Evolutionary conservation across 2,329 filamentous ascomycete genomes (phyloP).

Genomic region (Colletotrichum tamarilloi): DNA sequence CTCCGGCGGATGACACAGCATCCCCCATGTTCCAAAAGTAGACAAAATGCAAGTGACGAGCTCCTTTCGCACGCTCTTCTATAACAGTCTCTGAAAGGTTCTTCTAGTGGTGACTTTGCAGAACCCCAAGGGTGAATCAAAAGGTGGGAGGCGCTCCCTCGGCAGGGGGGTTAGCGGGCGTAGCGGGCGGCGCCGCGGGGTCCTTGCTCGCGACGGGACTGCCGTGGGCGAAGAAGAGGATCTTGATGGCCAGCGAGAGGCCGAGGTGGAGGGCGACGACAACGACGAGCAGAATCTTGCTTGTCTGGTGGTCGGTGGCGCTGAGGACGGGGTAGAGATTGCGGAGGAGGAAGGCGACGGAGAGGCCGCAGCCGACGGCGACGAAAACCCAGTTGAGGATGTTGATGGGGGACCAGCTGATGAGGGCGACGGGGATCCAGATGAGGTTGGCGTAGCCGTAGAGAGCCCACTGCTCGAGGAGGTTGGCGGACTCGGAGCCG

Average conservation of each 20-base stretch:
- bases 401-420: conserved; percentile 88
- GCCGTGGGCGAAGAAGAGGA: conserved; percentile 91
- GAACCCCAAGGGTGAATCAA: background rate
- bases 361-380: conserved; percentile 83
- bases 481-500: conserved; percentile 90
- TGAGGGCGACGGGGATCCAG: conserved; percentile 94
- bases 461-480: conserved; percentile 94
- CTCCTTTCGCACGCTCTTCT: background rate
- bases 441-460: conserved; percentile 98
- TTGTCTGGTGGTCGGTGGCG: conserved; percentile 91
- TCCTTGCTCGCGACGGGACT: conserved; percentile 58
- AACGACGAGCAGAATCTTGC: conserved; percentile 85
- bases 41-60: background rate
- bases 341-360: conserved; percentile 84
- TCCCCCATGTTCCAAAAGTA: background rate
- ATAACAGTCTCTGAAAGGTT: background rate
- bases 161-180: conserved; percentile 22
- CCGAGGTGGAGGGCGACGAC: conserved; percentile 89
- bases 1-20: conserved; percentile 1
- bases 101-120: background rate
- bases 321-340: conserved; percentile 93
- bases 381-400: conserved; percentile 96
- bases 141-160: conserved; percentile 30
- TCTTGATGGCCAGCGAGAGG: conserved; percentile 94
- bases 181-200: conserved; percentile 20